Evolutionary conservation across 805 yeast genomes (phyloP).

Genomic region (Lipomyces sp.): DNA sequence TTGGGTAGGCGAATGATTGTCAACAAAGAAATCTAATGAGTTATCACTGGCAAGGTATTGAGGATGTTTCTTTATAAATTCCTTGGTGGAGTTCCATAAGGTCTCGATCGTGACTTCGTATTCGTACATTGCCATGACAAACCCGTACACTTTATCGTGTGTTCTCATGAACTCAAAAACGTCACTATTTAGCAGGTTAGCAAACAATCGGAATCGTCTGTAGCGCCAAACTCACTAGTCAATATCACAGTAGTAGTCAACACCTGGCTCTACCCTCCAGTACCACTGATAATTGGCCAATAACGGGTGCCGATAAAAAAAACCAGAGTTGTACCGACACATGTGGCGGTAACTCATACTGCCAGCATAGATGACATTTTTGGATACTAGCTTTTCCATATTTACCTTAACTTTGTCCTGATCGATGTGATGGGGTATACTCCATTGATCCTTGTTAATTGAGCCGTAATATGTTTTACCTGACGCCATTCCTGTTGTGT

Average conservation of each 20-base stretch:
- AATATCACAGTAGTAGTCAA: slow-evolving; percentile 81
- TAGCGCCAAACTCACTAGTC: slow-evolving; percentile 26
- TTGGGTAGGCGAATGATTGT: slow-evolving; percentile 52
- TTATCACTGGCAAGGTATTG: slow-evolving; percentile 68
- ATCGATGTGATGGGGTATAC: slow-evolving; percentile 73
- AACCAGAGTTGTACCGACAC: slow-evolving; percentile 95
- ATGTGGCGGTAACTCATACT: slow-evolving; percentile 80
- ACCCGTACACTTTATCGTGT: slow-evolving; percentile 80
- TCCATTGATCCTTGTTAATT: slow-evolving; percentile 81
- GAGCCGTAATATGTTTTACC: slow-evolving; percentile 74
- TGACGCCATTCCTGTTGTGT: slow-evolving; percentile 59
- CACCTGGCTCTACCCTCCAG: slow-evolving; percentile 95
- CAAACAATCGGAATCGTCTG: too few species aligned
- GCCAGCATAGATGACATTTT: slow-evolving; percentile 64
- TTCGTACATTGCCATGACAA: slow-evolving; percentile 82
- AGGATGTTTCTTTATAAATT: slow-evolving; percentile 64
- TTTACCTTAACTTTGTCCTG: slow-evolving; percentile 56
- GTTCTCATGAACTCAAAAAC: slow-evolving; percentile 82
- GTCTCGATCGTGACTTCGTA: slow-evolving; percentile 85
- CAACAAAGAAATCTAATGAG: slow-evolving; percentile 60
- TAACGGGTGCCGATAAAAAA: slow-evolving; percentile 78
- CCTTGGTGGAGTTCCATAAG: slow-evolving; percentile 74
- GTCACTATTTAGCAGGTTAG: slow-evolving; percentile 52
- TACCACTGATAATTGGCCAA: slow-evolving; percentile 80
- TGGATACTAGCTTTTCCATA: slow-evolving; percentile 51